A percentile compares a stretch with the other conserved stretches of the same genome.
Conservation (phyloP, 495 filamentous ascomycete species). For the Pyronema domesticum region DNA sequence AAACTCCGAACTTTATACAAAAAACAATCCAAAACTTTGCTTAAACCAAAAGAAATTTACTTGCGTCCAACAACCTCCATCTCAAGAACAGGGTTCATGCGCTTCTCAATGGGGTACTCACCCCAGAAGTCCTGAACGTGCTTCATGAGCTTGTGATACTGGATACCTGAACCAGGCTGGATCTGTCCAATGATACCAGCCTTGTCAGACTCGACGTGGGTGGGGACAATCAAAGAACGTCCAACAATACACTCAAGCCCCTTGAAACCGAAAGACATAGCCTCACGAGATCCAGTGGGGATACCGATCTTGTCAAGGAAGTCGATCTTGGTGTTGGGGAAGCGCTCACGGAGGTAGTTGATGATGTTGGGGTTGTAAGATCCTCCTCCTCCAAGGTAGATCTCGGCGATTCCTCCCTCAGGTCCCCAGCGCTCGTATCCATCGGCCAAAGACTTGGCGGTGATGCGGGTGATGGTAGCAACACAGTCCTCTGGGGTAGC, state of each 20-base stretch:
- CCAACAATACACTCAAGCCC: constrained; percentile 21
- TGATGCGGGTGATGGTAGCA: constrained; percentile 18
- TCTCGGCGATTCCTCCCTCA: constrained; percentile 17
- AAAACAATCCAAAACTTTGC: no score
- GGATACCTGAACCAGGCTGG: constrained; percentile 7
- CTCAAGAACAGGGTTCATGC: constrained; percentile 12
- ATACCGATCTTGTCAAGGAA: constrained; percentile 17
- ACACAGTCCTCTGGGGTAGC: constrained; percentile 12
- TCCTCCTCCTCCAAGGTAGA: constrained; percentile 24
- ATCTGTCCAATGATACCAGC: constrained; percentile 12
- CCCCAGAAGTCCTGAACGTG: constrained; percentile 14
- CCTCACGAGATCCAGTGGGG: constrained; percentile 16
- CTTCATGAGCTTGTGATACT: constrained; percentile 10
- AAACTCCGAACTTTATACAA: no score
- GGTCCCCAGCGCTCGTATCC: constrained; percentile 14
- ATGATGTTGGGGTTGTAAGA: constrained; percentile 25
- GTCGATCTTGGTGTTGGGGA: constrained; percentile 19
- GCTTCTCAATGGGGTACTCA: constrained; percentile 10
- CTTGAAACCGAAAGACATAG: constrained; percentile 18
- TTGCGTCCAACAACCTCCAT: constrained; percentile 6
- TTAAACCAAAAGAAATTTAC: no score
- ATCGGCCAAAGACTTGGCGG: constrained; percentile 11
- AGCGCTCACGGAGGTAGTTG: constrained; percentile 17
- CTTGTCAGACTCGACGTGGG: constrained; percentile 4
- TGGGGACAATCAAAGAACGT: constrained; percentile 16